phyloP scores from a whole-genome alignment of 2,329 filamentous ascomycete genomes.

The Ophiostoma himal-ulmi region DNA sequence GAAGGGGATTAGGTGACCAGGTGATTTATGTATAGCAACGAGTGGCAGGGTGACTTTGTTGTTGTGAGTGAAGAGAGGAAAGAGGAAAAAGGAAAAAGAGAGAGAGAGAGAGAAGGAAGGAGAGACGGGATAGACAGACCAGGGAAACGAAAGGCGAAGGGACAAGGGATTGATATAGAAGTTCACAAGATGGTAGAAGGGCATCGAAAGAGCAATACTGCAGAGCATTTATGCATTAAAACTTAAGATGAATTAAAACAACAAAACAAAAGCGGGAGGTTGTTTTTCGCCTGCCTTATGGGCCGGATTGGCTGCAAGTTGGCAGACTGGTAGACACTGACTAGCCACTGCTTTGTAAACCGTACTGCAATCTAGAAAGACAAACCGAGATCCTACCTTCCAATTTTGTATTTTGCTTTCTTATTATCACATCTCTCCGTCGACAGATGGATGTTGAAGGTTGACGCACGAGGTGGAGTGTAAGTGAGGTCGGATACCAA shows the following conservation, averaged over 20 bases:
- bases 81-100: background rate
- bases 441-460: slow-evolving; percentile 7
- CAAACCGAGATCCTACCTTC: background rate
- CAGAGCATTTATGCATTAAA: background rate
- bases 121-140: background rate
- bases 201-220: background rate
- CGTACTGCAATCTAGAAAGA: no score
- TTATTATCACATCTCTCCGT: background rate
- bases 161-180: slow-evolving; percentile 7
- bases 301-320: background rate
- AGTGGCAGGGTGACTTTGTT: background rate
- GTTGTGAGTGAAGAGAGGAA: background rate
- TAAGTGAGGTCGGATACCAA: slow-evolving; percentile 12
- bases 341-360: no score
- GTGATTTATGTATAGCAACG: background rate
- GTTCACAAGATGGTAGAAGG: background rate
- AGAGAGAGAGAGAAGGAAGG: background rate
- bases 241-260: background rate
- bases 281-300: background rate
- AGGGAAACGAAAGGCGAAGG: background rate
- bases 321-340: background rate
- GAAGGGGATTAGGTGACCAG: background rate
- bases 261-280: background rate
- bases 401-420: background rate
- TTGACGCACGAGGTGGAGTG: slow-evolving; percentile 10